Evolutionary conservation across 139 green algal genomes (phyloP).

Genomic region (Edaphochlamys debaryana): DNA sequence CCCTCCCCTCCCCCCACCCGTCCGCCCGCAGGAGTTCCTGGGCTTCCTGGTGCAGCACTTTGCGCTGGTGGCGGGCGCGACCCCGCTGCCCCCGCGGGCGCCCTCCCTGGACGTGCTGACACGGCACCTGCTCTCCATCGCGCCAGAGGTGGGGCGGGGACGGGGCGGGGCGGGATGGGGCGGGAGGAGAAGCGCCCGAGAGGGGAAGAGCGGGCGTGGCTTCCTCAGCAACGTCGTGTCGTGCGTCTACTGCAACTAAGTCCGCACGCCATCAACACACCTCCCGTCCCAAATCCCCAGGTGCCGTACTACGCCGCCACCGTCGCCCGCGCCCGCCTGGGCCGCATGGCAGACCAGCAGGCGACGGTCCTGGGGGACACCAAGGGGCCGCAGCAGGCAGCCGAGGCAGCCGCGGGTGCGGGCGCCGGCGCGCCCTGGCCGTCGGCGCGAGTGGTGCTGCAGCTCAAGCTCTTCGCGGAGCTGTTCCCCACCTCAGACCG

Average conservation of each 20-base stretch:
- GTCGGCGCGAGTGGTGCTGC: conserved; percentile 71
- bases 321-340: conserved; percentile 81
- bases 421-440: conserved; percentile 48
- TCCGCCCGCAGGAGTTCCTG: conserved; percentile 82
- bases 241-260: too few relatives aligned
- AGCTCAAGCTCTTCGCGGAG: conserved; percentile 84
- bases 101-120: conserved; percentile 79
- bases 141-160: too few relatives aligned
- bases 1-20: too few relatives aligned
- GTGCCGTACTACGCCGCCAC: conserved; percentile 93
- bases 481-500: conserved; percentile 90
- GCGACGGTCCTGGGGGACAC: conserved; percentile 54
- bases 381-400: too few relatives aligned
- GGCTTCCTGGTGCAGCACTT: conserved; percentile 94
- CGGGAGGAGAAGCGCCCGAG: too few relatives aligned
- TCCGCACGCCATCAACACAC: too few relatives aligned
- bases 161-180: too few relatives aligned
- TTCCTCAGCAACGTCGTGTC: too few relatives aligned
- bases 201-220: too few relatives aligned
- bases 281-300: too few relatives aligned
- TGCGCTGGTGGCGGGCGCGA: conserved; percentile 71
- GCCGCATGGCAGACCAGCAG: conserved; percentile 68
- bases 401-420: neutral
- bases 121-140: conserved; percentile 69
- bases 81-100: conserved; percentile 59